phyloP scores from a whole-genome alignment of 345 rosid genomes.

The Syzygium aromaticum region DNA sequence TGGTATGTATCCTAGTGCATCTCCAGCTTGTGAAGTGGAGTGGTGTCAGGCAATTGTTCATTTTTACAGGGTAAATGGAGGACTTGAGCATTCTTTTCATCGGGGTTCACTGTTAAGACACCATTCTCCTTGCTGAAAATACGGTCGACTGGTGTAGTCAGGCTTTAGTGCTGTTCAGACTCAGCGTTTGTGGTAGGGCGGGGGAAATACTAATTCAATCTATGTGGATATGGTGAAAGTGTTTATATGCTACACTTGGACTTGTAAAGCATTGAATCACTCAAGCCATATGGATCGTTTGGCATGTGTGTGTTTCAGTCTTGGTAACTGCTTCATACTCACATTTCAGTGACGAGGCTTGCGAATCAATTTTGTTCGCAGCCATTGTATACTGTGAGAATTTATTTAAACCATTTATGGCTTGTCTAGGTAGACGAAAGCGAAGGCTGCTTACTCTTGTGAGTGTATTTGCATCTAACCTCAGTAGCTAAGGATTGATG shows the following conservation, averaged over 20 bases:
- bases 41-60: neutral
- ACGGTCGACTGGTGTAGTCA: neutral
- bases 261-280: neutral
- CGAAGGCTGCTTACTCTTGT: neutral
- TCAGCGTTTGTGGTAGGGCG: neutral
- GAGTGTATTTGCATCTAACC: neutral
- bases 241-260: neutral
- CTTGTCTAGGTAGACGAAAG: neutral
- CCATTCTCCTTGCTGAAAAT: neutral
- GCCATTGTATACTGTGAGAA: neutral
- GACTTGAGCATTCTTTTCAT: neutral
- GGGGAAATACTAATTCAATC: neutral
- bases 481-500: neutral
- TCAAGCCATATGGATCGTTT: neutral
- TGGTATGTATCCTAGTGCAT: neutral
- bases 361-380: neutral
- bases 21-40: neutral
- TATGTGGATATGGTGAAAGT: neutral
- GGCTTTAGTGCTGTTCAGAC: neutral
- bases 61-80: neutral
- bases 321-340: neutral
- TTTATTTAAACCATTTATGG: neutral
- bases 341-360: neutral
- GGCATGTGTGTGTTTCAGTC: neutral
- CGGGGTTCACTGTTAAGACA: neutral